These are phyloP conservation scores for Plasmodium gallinaceum DNA, from an alignment of 169 alveolate species.

Conservation along the genomic window DNA sequence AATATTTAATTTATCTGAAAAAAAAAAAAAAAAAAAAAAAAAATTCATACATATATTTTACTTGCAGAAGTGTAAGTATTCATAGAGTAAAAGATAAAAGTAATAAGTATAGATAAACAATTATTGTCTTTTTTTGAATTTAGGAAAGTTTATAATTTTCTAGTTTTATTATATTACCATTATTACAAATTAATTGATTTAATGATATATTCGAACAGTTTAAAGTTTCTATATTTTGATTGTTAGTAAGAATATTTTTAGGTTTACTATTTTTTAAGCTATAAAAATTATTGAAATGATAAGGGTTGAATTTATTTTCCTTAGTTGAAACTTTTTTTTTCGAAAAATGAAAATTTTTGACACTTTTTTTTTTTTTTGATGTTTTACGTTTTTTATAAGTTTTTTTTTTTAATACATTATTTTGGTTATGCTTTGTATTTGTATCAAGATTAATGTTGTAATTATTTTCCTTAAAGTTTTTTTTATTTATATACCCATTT, in stretches of 20 bases:
- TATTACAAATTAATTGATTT: no score
- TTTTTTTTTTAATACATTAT: background rate
- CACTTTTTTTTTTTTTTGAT: background rate
- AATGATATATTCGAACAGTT: no score
- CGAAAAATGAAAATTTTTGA: constrained; percentile 7
- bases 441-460: background rate
- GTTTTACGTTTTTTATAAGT: background rate
- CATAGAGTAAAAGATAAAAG: no score
- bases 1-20: constrained; percentile 9
- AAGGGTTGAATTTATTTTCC: background rate
- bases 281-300: background rate
- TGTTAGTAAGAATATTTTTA: no score
- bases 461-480: background rate
- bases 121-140: no score
- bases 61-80: background rate
- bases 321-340: constrained; percentile 23
- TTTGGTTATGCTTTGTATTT: background rate
- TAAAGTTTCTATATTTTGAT: no score
- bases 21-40: background rate
- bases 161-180: no score
- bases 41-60: constrained; percentile 13
- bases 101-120: no score
- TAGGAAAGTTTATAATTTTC: no score
- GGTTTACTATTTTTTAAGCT: no score
- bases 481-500: background rate